Conservation (phyloP, 345 rosid genomes). For the Lenwebbia sp. region DNA sequence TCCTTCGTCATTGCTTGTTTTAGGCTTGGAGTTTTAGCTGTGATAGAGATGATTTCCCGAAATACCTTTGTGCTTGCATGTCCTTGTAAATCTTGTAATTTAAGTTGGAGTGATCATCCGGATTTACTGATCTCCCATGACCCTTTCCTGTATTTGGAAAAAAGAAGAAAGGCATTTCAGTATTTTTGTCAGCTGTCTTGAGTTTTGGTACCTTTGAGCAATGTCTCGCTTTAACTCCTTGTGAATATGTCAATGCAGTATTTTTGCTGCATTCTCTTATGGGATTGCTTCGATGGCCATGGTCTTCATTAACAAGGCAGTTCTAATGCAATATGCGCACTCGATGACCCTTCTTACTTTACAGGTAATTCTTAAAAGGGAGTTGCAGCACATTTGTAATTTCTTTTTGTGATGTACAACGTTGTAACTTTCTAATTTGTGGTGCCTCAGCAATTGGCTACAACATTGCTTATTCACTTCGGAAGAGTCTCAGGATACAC, state of each 20-base stretch:
- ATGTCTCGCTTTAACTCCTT: not conserved
- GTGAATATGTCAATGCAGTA: slow-evolving; percentile 24
- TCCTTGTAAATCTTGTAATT: not conserved
- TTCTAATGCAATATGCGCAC: slow-evolving; percentile 71
- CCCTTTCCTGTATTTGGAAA: not conserved
- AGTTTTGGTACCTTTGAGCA: not conserved
- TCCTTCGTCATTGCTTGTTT: not conserved
- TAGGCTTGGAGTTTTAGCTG: not conserved
- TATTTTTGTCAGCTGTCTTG: not conserved
- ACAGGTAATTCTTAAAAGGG: slow-evolving; percentile 39
- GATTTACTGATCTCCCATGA: not conserved
- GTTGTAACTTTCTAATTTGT: not conserved
- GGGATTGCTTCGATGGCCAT: slow-evolving; percentile 95
- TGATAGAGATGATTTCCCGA: not conserved
- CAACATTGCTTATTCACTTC: slow-evolving; percentile 70
- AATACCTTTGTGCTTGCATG: not conserved
- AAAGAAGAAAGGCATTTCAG: not conserved
- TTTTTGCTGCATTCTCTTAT: slow-evolving; percentile 74
- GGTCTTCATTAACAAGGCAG: slow-evolving; percentile 95
- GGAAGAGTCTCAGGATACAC: slow-evolving; percentile 64
- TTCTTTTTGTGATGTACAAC: not conserved
- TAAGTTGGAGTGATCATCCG: not conserved
- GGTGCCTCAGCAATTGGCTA: slow-evolving; percentile 69
- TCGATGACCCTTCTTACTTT: slow-evolving; percentile 85
- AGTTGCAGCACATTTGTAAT: not conserved